Percentiles rank a stretch among this genome's conserved stretches.
Evolutionary conservation across 805 yeast species (phyloP).

Genomic region (Pichia nanzhaoensis): DNA sequence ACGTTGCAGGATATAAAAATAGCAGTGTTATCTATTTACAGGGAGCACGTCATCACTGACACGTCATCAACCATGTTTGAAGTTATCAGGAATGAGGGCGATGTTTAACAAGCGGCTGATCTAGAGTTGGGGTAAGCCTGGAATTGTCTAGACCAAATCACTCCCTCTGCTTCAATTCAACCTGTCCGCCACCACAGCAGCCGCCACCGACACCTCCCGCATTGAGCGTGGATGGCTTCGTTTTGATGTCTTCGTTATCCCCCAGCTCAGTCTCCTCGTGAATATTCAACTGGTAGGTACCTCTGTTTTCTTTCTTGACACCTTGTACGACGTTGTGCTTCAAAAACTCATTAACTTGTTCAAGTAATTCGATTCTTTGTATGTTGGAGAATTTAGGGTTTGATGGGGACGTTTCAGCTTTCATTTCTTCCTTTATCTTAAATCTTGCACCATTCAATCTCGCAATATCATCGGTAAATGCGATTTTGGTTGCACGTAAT

Average conservation of each 20-base stretch:
- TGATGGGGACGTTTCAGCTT: conserved; percentile 29
- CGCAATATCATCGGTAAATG: conserved; percentile 45
- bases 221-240: conserved; percentile 32
- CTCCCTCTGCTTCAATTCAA: conserved; percentile 25
- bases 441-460: conserved; percentile 54
- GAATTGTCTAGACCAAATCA: not conserved
- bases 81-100: too few species aligned
- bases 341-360: conserved; percentile 67
- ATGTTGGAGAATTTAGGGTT: conserved; percentile 42
- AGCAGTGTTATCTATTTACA: too few species aligned
- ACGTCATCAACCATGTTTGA: too few species aligned
- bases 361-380: conserved; percentile 48
- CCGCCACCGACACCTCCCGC: conserved; percentile 33
- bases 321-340: conserved; percentile 86
- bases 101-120: too few species aligned
- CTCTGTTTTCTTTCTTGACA: conserved; percentile 33
- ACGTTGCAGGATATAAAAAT: too few species aligned
- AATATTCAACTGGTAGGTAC: conserved; percentile 53
- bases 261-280: conserved; percentile 84
- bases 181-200: conserved; percentile 53
- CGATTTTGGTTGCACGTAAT: conserved; percentile 56
- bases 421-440: conserved; percentile 50
- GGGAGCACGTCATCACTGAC: too few species aligned
- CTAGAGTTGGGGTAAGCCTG: too few species aligned
- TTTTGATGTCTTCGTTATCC: conserved; percentile 75